Conservation (phyloP, 1,284 basidiomycete species). For the Papiliotrema flavescens region DNA sequence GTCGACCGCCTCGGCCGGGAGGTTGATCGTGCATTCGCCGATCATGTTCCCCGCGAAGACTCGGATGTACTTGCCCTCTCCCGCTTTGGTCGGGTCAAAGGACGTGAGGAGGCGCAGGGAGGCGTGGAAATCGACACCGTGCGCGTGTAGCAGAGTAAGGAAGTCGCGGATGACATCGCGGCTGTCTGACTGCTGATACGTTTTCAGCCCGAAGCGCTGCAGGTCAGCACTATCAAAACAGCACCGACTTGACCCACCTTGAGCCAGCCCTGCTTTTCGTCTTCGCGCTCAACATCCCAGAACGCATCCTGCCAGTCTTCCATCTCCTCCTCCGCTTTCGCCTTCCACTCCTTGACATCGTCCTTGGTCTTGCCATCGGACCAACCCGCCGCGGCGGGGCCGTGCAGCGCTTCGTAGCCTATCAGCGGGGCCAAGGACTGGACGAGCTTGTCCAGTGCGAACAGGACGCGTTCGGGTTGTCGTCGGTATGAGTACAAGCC, state of each 20-base stretch:
- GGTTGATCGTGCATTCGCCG: constrained; percentile 48
- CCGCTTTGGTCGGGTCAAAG: constrained; percentile 57
- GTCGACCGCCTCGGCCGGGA: constrained; percentile 53
- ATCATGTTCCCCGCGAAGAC: constrained; percentile 57
- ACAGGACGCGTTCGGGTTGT: constrained; percentile 56
- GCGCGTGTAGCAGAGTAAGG: constrained; percentile 63
- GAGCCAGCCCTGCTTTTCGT: constrained; percentile 65
- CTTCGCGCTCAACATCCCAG: constrained; percentile 57
- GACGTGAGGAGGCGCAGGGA: constrained; percentile 68
- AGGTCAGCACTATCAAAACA: background rate
- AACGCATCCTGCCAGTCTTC: constrained; percentile 54
- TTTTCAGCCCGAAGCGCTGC: constrained; percentile 70
- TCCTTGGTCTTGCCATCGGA: constrained; percentile 60
- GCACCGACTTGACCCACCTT: constrained; percentile 53
- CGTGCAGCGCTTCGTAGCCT: constrained; percentile 61
- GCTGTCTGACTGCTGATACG: constrained; percentile 55
- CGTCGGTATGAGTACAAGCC: constrained; percentile 77
- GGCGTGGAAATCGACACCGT: constrained; percentile 75
- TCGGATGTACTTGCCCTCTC: constrained; percentile 42
- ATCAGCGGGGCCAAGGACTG: constrained; percentile 73
- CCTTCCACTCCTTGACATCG: constrained; percentile 62
- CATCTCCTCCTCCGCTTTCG: constrained; percentile 56
- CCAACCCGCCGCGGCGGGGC: constrained; percentile 64
- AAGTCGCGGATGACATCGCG: constrained; percentile 60
- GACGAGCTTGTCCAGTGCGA: constrained; percentile 71